phyloP scores from a whole-genome alignment of 768 basidiomycete genomes.

The Gautieria morchelliformis region DNA sequence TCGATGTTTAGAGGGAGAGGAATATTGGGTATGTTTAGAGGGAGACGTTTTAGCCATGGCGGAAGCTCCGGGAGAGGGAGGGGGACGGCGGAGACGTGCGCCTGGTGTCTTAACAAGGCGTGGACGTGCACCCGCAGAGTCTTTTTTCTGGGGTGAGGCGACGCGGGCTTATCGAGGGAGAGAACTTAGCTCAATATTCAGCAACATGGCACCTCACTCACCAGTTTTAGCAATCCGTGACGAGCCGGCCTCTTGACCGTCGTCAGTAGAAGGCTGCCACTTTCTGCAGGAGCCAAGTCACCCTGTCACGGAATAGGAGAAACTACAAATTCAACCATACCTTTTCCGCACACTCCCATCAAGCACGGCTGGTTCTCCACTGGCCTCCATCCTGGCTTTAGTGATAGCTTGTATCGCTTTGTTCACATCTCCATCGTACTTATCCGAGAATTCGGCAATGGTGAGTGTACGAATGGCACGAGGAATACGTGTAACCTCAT shows the following conservation, averaged over 20 bases:
- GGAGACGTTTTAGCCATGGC: conserved; percentile 14
- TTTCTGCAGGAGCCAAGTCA: conserved; percentile 25
- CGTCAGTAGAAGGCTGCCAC: conserved; percentile 39
- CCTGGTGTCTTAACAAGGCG: conserved; percentile 34
- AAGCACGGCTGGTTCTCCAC: conserved; percentile 30
- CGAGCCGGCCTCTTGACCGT: conserved; percentile 39
- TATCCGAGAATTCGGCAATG: conserved; percentile 69
- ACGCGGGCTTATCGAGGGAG: conserved; percentile 29
- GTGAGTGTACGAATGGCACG: conserved; percentile 63
- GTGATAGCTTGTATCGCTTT: conserved; percentile 60
- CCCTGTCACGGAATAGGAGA: neutral
- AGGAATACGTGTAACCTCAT: conserved; percentile 63
- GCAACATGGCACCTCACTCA: conserved; percentile 15
- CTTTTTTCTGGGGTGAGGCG: conserved; percentile 45
- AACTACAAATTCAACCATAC: neutral
- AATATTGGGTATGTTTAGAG: conserved; percentile 13
- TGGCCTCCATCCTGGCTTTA: conserved; percentile 44
- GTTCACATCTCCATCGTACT: conserved; percentile 70
- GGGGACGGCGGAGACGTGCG: conserved; percentile 33
- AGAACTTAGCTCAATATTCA: neutral
- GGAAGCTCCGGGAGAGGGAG: conserved; percentile 21
- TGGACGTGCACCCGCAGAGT: conserved; percentile 36
- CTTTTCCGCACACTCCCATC: conserved; percentile 58
- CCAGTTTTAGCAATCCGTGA: conserved; percentile 52
- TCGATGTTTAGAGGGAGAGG: conserved; percentile 19